Conservation (phyloP, 2,329 filamentous ascomycete genomes). For the Macrophomina phaseolina region DNA sequence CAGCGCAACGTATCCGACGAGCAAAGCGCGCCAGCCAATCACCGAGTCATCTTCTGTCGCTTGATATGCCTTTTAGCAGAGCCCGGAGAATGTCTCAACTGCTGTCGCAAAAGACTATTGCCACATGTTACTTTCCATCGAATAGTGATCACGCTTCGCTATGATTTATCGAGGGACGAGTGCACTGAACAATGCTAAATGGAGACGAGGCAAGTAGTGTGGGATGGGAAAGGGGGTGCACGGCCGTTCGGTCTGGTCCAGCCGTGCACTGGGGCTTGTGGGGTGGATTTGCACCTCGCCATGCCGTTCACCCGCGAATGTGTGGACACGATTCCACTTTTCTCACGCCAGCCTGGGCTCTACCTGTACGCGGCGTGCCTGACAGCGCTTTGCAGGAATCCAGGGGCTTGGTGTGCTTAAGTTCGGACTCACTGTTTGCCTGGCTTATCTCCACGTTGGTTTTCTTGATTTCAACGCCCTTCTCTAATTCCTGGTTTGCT, state of each 20-base stretch:
- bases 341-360: background rate
- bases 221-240: conserved; percentile 1
- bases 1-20: background rate
- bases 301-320: conserved; percentile 7
- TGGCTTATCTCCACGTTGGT: background rate
- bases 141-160: background rate
- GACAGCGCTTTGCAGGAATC: background rate
- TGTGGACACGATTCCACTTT: conserved; percentile 6
- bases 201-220: background rate
- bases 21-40: background rate
- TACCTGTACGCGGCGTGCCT: background rate
- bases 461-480: background rate
- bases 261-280: conserved; percentile 9
- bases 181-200: background rate
- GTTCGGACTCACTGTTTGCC: background rate
- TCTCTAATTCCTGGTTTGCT: background rate
- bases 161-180: background rate
- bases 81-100: too few species aligned
- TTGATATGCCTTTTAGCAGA: too few species aligned
- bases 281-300: background rate
- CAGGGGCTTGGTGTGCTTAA: background rate
- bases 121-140: too few species aligned
- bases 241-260: background rate
- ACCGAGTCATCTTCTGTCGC: background rate
- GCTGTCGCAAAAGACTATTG: too few species aligned